phyloP scores from a whole-genome alignment of 805 yeast species.

The Suhomyces canberraensis region DNA sequence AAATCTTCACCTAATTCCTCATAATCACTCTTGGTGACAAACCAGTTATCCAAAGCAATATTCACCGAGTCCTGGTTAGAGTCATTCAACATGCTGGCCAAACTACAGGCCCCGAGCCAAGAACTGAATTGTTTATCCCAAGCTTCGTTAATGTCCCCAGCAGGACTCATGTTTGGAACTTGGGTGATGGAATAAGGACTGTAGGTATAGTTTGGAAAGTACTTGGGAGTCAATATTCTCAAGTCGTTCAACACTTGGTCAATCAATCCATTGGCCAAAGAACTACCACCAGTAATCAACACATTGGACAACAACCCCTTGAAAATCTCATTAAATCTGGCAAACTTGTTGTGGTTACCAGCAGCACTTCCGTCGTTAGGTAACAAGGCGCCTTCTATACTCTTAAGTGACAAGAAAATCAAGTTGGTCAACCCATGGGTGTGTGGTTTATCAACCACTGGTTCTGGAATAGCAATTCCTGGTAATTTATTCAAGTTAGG shows the following conservation, averaged over 20 bases:
- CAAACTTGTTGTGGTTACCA: conserved; percentile 21
- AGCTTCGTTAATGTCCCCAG: conserved; percentile 29
- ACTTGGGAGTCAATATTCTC: conserved; percentile 38
- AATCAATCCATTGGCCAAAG: conserved; percentile 53
- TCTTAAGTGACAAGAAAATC: conserved; percentile 34
- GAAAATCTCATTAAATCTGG: conserved; percentile 39
- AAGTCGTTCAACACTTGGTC: conserved; percentile 56
- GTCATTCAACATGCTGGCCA: conserved; percentile 60
- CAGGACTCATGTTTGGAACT: conserved; percentile 11
- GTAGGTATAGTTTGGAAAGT: conserved; percentile 44
- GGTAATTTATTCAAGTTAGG: conserved; percentile 55
- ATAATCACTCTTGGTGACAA: conserved; percentile 61
- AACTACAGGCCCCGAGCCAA: conserved; percentile 74
- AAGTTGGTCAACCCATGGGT: conserved; percentile 47
- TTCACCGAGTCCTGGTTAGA: conserved; percentile 22
- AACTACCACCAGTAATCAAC: conserved; percentile 60
- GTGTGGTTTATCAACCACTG: conserved; percentile 42
- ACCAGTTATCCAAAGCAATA: conserved; percentile 46
- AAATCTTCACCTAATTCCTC: conserved; percentile 56
- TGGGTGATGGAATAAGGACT: conserved; percentile 37
- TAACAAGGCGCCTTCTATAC: conserved; percentile 32
- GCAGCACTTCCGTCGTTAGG: conserved; percentile 28
- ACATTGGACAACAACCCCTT: conserved; percentile 39
- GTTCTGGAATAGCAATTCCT: conserved; percentile 26
- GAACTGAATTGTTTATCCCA: conserved; percentile 57